Evolutionary conservation across 2,329 filamentous ascomycete species (phyloP), one percentile per base, ranked within the genome.

Genomic region (Colletotrichum sp.): DNA sequence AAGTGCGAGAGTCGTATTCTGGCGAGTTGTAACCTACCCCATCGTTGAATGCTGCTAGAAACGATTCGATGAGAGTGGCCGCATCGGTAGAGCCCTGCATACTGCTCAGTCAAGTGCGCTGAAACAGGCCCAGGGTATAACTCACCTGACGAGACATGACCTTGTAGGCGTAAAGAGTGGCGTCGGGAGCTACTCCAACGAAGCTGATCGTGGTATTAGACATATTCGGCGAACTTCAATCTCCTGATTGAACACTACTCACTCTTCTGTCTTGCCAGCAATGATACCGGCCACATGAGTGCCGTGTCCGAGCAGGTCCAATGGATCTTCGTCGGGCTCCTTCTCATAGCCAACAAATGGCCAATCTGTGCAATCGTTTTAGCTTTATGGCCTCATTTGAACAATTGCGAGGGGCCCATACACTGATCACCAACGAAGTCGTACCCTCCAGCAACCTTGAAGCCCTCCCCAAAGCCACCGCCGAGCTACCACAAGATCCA

Each of bases 1-100:
- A n/a, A n/a, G n/a, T n/a, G n/a, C n/a, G n/a, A n/a, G n/a, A n/a
- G n/a, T n/a, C n/a, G n/a, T n/a, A n/a, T n/a, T n/a, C n/a, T 9
- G 21, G 13, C 55, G 18, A 59, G 0, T 18, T 13, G 28, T 2
- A 7, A 66, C 69, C 49, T 72, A 82, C 83, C 3, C 82, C 83
- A 15, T 84, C 82, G 10, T 83, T 78, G 57, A 83, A 85, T 4
- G 85, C 85, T 18, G 70, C 78, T 8, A 86, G 78, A 69, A 85
- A 86, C 1, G 82, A 82, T 7, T 83, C 83, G 4, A 87, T 84
- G 18, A 78, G 63, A 18, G 71, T 71, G 12, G 75, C 71, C 32
- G 71, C 9, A n/a, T 71, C 69, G 6, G 75, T 77, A 3, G 44
- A 39, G 0, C 74, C 74, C 75, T 75, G 26, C 0, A 28, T 28